Evolutionary conservation across 352 stramenopile genomes (phyloP).

Genomic region (Phytophthora tubulina): DNA sequence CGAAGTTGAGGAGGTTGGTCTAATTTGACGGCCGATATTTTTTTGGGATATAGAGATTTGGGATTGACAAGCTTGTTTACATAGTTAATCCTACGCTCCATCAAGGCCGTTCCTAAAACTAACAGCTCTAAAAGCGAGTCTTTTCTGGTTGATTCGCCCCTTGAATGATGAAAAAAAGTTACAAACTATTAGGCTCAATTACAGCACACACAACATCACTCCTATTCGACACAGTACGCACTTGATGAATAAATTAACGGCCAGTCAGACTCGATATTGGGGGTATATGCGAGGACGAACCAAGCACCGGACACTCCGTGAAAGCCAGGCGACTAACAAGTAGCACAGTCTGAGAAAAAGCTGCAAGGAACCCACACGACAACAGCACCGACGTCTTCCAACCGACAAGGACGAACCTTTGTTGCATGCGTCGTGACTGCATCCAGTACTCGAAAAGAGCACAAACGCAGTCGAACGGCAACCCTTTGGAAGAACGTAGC

Average conservation of each 20-base stretch:
- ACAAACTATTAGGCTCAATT: too few relatives aligned
- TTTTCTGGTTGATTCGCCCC: too few relatives aligned
- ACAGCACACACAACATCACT: too few relatives aligned
- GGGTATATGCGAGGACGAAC: conserved; percentile 30
- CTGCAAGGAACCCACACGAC: conserved; percentile 12
- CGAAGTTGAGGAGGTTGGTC: too few relatives aligned
- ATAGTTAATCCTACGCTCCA: too few relatives aligned
- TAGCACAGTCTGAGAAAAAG: conserved; percentile 20
- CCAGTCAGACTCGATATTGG: conserved; percentile 37
- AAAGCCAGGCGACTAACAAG: conserved; percentile 18
- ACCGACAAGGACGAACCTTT: conserved; percentile 77
- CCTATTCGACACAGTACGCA: too few relatives aligned
- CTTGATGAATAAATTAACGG: background rate
- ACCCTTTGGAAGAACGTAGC: conserved; percentile 32
- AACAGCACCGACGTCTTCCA: conserved; percentile 23
- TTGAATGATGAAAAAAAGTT: too few relatives aligned
- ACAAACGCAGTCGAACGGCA: conserved; percentile 43
- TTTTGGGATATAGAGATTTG: too few relatives aligned
- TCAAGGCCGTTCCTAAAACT: too few relatives aligned
- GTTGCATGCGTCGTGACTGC: conserved; percentile 64
- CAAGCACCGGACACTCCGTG: conserved; percentile 35
- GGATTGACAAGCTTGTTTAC: too few relatives aligned
- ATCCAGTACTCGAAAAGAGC: conserved; percentile 30
- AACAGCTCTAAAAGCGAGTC: too few relatives aligned
- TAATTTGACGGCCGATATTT: too few relatives aligned